A percentile compares a stretch with the other conserved stretches of the same genome.
These are phyloP conservation scores for Blastocystis sp. DNA, from an alignment of 352 stramenopile species.

Conservation along the genomic window DNA sequence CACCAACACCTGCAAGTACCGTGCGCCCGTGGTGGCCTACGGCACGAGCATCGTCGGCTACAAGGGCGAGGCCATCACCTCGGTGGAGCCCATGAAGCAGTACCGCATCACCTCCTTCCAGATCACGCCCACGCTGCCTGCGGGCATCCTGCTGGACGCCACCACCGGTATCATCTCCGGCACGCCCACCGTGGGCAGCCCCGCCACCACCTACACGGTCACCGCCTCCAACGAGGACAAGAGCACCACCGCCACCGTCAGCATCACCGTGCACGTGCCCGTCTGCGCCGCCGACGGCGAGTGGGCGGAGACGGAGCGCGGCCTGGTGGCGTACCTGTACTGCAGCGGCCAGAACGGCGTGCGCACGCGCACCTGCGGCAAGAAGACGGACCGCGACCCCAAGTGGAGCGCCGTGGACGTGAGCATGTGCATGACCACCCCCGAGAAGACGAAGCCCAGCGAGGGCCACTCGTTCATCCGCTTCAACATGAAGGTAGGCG, in stretches of 20 bases:
- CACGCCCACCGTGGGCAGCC: slow-evolving; percentile 27
- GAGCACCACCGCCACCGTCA: slow-evolving; percentile 7
- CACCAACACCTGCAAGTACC: slow-evolving; percentile 53
- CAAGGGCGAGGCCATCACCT: slow-evolving; percentile 56
- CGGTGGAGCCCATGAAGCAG: slow-evolving; percentile 59
- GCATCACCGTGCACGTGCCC: slow-evolving; percentile 29
- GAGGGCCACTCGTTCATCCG: slow-evolving; percentile 64
- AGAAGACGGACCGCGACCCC: slow-evolving; percentile 58
- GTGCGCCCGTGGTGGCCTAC: slow-evolving; percentile 41
- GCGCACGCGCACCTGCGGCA: slow-evolving; percentile 50
- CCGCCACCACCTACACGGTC: slow-evolving; percentile 34
- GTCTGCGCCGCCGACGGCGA: slow-evolving; percentile 42
- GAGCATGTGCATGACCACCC: slow-evolving; percentile 51
- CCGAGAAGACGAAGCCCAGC: slow-evolving; percentile 56
- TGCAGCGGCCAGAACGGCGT: slow-evolving; percentile 56
- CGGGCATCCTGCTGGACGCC: slow-evolving; percentile 13
- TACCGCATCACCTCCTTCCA: slow-evolving; percentile 44
- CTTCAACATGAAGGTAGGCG: slow-evolving; percentile 33
- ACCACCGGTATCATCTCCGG: slow-evolving; percentile 45
- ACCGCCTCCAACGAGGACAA: slow-evolving; percentile 41
- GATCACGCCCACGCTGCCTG: slow-evolving; percentile 37
- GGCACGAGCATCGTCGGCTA: slow-evolving; percentile 45
- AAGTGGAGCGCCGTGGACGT: slow-evolving; percentile 44
- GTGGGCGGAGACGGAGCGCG: slow-evolving; percentile 44
- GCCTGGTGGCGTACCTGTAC: slow-evolving; percentile 43